These are phyloP conservation scores for Glycine tomentella DNA, from an alignment of 306 rosid genomes.

Conservation along the genomic window DNA sequence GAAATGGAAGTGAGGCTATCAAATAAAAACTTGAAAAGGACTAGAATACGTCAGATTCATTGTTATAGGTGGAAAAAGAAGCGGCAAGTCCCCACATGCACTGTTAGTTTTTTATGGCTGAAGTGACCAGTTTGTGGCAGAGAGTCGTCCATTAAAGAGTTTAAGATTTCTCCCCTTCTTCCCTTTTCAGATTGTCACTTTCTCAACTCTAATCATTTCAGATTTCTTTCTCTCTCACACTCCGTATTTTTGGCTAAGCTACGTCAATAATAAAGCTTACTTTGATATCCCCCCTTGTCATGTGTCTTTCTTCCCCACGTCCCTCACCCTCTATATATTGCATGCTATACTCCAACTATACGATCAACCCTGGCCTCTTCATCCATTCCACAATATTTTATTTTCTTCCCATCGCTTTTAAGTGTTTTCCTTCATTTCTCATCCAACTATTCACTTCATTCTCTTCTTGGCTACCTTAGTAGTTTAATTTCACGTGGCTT, in stretches of 20 bases:
- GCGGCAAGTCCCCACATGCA: conserved; percentile 36
- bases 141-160: not conserved
- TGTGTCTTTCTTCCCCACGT: too few species aligned
- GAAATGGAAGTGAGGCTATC: conserved; percentile 41
- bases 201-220: too few species aligned
- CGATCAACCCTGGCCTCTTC: conserved; percentile 8
- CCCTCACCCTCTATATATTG: conserved; percentile 52
- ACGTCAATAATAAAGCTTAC: conserved; percentile 26
- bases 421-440: not conserved
- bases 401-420: conserved; percentile 19
- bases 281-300: not conserved
- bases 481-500: conserved; percentile 7
- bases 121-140: conserved; percentile 15
- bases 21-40: conserved; percentile 34
- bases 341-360: conserved; percentile 16
- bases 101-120: conserved; percentile 30
- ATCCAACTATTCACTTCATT: not conserved
- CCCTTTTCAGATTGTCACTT: too few species aligned
- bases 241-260: conserved; percentile 22
- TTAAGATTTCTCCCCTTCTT: conserved; percentile 2
- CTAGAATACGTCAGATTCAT: conserved; percentile 8
- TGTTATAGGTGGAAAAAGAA: conserved; percentile 32
- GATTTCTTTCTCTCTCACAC: too few species aligned
- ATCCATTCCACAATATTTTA: not conserved
- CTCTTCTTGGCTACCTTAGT: not conserved